These are phyloP conservation scores for Tinospora cordifolia DNA, from an alignment of 164 flowering plant species.

Conservation along the genomic window DNA sequence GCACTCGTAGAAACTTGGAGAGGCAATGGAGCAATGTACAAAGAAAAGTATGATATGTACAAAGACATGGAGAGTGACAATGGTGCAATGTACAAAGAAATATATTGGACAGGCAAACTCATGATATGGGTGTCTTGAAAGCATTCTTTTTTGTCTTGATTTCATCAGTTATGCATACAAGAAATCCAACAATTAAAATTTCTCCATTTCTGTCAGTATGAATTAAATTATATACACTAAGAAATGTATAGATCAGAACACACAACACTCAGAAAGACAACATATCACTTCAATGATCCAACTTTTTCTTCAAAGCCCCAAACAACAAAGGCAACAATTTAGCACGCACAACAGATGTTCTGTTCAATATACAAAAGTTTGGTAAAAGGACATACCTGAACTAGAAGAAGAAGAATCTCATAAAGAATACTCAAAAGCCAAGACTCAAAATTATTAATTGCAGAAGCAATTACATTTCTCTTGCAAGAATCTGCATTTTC, in stretches of 20 bases:
- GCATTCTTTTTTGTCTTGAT: neutral
- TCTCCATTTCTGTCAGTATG: neutral
- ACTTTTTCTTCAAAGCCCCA: neutral
- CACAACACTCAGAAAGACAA: neutral
- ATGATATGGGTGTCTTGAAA: neutral
- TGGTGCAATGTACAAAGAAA: neutral
- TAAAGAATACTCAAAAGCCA: constrained; percentile 84
- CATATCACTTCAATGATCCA: neutral
- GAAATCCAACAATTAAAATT: neutral
- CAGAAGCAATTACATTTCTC: constrained; percentile 35
- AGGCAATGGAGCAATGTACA: neutral
- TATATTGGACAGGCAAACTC: neutral
- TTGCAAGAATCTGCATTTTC: constrained; percentile 31
- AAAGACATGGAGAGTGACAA: neutral
- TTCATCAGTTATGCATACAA: neutral
- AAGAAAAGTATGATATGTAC: no score
- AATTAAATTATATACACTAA: neutral
- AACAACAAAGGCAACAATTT: neutral
- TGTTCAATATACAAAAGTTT: neutral
- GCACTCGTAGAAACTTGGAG: neutral
- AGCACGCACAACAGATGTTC: neutral
- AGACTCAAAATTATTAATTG: constrained; percentile 68
- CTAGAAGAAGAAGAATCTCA: constrained; percentile 87
- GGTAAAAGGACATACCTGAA: constrained; percentile 60
- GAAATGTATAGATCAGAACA: neutral